Evolutionary conservation across 179 eudicot genomes (phyloP).

Genomic region (Dionaea muscipula): DNA sequence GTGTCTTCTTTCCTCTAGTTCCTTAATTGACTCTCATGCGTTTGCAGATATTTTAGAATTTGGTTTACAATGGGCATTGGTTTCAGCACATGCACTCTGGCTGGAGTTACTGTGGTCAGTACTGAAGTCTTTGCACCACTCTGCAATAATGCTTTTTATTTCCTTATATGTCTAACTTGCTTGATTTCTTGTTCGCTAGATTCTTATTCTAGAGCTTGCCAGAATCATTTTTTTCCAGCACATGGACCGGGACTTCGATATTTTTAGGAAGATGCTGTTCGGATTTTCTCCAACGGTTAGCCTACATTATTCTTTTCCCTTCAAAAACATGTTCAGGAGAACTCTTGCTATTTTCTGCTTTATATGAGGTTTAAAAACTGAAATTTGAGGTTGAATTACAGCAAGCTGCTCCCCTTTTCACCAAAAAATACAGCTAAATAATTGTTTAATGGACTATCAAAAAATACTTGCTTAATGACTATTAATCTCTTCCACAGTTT

Average conservation of each 20-base stretch:
- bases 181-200: slow-evolving; percentile 22
- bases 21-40: slow-evolving; percentile 8
- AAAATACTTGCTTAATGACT: too few relatives aligned
- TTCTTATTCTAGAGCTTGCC: slow-evolving; percentile 45
- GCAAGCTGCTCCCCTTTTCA: background rate
- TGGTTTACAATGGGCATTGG: slow-evolving; percentile 83
- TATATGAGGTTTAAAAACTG: background rate
- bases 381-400: background rate
- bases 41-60: slow-evolving; percentile 40
- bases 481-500: slow-evolving; percentile 41
- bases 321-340: background rate
- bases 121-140: slow-evolving; percentile 4
- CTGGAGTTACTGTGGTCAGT: slow-evolving; percentile 57
- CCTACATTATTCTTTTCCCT: slow-evolving; percentile 5
- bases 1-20: background rate
- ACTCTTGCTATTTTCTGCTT: background rate
- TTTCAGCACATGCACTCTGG: slow-evolving; percentile 46
- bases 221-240: slow-evolving; percentile 26
- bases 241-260: slow-evolving; percentile 22
- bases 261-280: slow-evolving; percentile 34
- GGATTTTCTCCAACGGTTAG: slow-evolving; percentile 58
- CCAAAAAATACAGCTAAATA: background rate
- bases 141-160: background rate
- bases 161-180: background rate
- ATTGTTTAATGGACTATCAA: background rate